Conservation (phyloP, 352 stramenopile species). For the Globisporangium lucens region DNA sequence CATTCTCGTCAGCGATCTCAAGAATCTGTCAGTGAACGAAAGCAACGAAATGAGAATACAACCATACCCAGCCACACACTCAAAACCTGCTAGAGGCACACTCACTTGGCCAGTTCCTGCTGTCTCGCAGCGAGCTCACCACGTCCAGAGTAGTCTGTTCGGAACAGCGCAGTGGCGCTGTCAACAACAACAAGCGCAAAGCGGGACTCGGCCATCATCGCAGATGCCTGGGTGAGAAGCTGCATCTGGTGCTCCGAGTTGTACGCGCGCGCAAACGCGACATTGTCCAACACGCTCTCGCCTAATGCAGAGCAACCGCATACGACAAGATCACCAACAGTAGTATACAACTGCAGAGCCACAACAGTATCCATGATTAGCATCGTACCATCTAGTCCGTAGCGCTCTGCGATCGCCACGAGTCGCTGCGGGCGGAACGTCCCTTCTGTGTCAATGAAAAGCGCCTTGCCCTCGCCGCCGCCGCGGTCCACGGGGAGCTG, state of each 20-base stretch:
- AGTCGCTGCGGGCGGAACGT: conserved; percentile 97
- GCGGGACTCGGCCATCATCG: conserved; percentile 98
- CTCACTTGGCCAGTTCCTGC: conserved; percentile 82
- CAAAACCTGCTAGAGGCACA: not conserved
- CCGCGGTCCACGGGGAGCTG: conserved; percentile 97
- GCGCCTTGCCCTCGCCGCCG: conserved; percentile 96
- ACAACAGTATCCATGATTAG: not conserved
- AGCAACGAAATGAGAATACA: conserved; percentile 34
- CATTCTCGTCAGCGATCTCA: conserved; percentile 96
- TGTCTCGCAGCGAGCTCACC: conserved; percentile 96
- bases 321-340: not conserved
- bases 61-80: not conserved
- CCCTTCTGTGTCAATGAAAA: conserved; percentile 99
- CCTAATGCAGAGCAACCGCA: conserved; percentile 20
- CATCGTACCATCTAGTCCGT: conserved; percentile 89
- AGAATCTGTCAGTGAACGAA: conserved; percentile 79
- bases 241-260: conserved; percentile 99
- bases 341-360: no score
- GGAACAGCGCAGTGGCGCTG: conserved; percentile 97
- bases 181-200: conserved; percentile 97
- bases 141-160: conserved; percentile 98
- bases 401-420: conserved; percentile 97
- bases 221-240: conserved; percentile 96
- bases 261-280: conserved; percentile 98
- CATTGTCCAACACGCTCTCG: conserved; percentile 97